Base-by-base conservation (phyloP, 352 stramenopile genomes). In the Blastocystis sp. region DNA sequence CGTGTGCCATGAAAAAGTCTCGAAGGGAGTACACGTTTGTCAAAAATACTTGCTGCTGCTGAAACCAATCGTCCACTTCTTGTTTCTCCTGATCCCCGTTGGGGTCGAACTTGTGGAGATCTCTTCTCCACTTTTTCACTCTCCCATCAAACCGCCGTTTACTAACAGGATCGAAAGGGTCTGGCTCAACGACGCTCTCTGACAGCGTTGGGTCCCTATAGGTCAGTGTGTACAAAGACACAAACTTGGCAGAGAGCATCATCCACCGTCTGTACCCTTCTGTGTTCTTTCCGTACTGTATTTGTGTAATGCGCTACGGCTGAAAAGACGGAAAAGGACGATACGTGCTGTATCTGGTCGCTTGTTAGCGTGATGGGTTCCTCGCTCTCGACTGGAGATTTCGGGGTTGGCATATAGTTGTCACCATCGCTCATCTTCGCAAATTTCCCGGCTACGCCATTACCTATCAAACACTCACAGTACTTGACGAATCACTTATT, bases 111-210 rank as follows among this genome's bases (percentile, higher is more conserved):
- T 52, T 76, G 65, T 76, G 65, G 4, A 76, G 23, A 76, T 52
- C n/a, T 56, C 65, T 19, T n/a, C 65, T 76, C 65, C 65, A 76
- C 23, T 76, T 76, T 38, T 76, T 76, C 65, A 76, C 65, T n/a
- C 65, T n/a, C 10, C 65, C 65, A 76, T 76, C 65, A 76, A 76
- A 76, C 23, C 65, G 65, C 5, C 65, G 65, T 41, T 76, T 76
- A 41, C 65, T 76, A 19, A 76, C 65, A 4, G 65, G 65, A 76
- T 76, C 65, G n/a, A 76, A 76, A 7, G 65, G 65, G 43, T 76
- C 65, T 43, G 65, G 65, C 11, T n/a, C 65, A 53, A 76, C 65
- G 52, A 76, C 65, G 7, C 23, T 53, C 38, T 76, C 65, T 28
- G 65, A n/a, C 11, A 76, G 14, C 7, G 21, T 17, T 43, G 65